Percentiles rank a stretch among this genome's conserved stretches.
Conservation (phyloP, 2,329 filamentous ascomycete species). For the Colletotrichum chlorophyti region DNA sequence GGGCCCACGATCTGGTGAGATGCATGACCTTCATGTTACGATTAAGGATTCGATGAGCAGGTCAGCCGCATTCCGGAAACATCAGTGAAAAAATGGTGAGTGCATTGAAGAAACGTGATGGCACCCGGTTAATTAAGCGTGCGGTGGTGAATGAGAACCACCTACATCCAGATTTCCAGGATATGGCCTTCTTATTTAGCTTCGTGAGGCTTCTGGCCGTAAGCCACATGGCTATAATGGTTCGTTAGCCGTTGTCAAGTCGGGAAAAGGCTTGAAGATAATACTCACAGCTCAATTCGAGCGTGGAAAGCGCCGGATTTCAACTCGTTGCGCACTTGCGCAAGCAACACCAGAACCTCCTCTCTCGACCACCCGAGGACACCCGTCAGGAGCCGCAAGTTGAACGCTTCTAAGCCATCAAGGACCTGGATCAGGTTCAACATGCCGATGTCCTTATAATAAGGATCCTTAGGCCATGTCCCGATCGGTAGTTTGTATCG, state of each 20-base stretch:
- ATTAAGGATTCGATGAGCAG: no score
- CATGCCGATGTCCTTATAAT: slow-evolving; percentile 32
- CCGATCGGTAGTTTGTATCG: slow-evolving; percentile 44
- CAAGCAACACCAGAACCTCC: slow-evolving; percentile 38
- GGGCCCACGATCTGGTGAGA: no score
- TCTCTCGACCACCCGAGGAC: slow-evolving; percentile 36
- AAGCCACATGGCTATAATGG: slow-evolving; percentile 9
- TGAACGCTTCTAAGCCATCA: slow-evolving; percentile 35
- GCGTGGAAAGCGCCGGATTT: slow-evolving; percentile 36
- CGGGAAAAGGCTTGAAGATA: background rate
- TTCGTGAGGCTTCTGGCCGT: slow-evolving; percentile 25
- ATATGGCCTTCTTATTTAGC: background rate
- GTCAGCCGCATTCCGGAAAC: no score
- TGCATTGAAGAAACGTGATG: no score
- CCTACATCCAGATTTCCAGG: no score
- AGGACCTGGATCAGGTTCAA: slow-evolving; percentile 28
- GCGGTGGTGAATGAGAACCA: no score
- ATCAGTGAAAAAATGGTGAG: no score
- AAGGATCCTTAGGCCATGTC: slow-evolving; percentile 36
- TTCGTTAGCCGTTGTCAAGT: background rate
- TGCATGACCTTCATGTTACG: no score
- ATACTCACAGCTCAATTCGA: slow-evolving; percentile 33
- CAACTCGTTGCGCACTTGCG: slow-evolving; percentile 38
- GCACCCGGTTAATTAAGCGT: no score
- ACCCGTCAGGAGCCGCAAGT: slow-evolving; percentile 36